These are phyloP conservation scores for Lophiotrema nucula DNA, from an alignment of 495 filamentous ascomycete genomes.

Conservation along the genomic window DNA sequence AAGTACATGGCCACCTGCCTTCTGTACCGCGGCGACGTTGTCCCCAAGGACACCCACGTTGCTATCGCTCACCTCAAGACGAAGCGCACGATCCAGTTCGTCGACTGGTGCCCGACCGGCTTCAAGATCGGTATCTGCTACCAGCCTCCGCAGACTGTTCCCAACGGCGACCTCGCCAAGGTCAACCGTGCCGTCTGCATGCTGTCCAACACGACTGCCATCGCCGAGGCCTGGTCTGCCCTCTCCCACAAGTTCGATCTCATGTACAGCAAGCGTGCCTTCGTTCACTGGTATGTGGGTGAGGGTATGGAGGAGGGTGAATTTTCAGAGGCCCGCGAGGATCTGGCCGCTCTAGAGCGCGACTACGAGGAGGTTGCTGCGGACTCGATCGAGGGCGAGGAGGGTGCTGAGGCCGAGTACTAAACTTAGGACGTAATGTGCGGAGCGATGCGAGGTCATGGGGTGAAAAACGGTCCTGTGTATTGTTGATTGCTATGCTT, in stretches of 20 bases:
- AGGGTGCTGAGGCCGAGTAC: constrained; percentile 91
- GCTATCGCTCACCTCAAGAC: constrained; percentile 96
- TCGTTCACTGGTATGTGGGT: constrained; percentile 99
- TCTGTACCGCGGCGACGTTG: constrained; percentile 97
- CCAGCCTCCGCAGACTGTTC: constrained; percentile 91
- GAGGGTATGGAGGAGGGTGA: constrained; percentile 99
- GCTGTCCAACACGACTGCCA: constrained; percentile 99
- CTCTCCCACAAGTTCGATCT: constrained; percentile 99
- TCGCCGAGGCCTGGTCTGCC: constrained; percentile 96
- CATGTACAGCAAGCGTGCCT: constrained; percentile 99
- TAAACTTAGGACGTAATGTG: constrained; percentile 49
- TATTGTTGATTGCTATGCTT: constrained; percentile 24
- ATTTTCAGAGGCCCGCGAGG: constrained; percentile 98
- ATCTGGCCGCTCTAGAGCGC: constrained; percentile 93
- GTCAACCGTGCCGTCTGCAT: constrained; percentile 98
- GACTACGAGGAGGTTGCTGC: constrained; percentile 99
- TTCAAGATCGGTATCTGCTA: constrained; percentile 99
- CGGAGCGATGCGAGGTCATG: not conserved
- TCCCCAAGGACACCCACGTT: constrained; percentile 88
- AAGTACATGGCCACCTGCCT: constrained; percentile 99
- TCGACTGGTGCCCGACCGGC: constrained; percentile 99
- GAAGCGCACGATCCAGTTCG: constrained; percentile 97
- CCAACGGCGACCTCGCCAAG: constrained; percentile 94
- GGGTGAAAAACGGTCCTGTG: constrained; percentile 6
- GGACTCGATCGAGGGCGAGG: constrained; percentile 88